A percentile compares a stretch with the other conserved stretches of the same genome.
phyloP scores from a whole-genome alignment of 1,139 yeast species.

The Nadsonia starkeyi-henricii region DNA sequence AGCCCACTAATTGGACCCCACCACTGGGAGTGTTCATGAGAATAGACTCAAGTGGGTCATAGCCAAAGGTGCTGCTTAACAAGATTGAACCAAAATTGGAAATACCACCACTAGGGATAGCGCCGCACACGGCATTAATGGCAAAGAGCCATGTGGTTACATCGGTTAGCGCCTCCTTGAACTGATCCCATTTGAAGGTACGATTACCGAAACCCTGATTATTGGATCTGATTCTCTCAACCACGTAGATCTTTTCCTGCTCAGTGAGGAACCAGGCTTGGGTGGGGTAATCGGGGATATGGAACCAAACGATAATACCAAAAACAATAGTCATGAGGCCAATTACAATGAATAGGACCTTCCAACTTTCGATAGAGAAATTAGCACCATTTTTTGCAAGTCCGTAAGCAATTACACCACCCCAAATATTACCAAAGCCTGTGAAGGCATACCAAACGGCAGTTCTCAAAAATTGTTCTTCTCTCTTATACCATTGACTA shows the following conservation, averaged over 20 bases:
- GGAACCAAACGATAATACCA: constrained; percentile 32
- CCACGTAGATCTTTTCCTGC: constrained; percentile 36
- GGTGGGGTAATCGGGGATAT: constrained; percentile 40
- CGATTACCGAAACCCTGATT: constrained; percentile 48
- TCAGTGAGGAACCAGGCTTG: constrained; percentile 38
- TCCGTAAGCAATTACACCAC: constrained; percentile 43
- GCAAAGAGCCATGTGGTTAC: constrained; percentile 39
- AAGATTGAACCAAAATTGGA: constrained; percentile 32
- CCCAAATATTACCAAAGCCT: constrained; percentile 42
- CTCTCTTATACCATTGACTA: constrained; percentile 38
- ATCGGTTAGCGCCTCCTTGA: constrained; percentile 37
- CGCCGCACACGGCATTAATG: constrained; percentile 27
- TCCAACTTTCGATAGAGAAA: constrained; percentile 32
- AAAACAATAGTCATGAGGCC: constrained; percentile 37
- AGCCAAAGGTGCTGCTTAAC: constrained; percentile 27
- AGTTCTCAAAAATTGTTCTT: constrained; percentile 38
- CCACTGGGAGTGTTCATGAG: constrained; percentile 28
- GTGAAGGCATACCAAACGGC: constrained; percentile 39
- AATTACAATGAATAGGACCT: constrained; percentile 33
- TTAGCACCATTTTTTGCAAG: constrained; percentile 24
- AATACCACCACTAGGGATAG: constrained; percentile 40
- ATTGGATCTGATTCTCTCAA: constrained; percentile 43
- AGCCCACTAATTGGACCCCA: constrained; percentile 21
- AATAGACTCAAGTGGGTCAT: constrained; percentile 27
- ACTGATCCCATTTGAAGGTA: constrained; percentile 38